A percentile compares a stretch with the other conserved stretches of the same genome.
Evolutionary conservation across 1,284 basidiomycete species (phyloP).

Genomic region (Polyporus tsugae): DNA sequence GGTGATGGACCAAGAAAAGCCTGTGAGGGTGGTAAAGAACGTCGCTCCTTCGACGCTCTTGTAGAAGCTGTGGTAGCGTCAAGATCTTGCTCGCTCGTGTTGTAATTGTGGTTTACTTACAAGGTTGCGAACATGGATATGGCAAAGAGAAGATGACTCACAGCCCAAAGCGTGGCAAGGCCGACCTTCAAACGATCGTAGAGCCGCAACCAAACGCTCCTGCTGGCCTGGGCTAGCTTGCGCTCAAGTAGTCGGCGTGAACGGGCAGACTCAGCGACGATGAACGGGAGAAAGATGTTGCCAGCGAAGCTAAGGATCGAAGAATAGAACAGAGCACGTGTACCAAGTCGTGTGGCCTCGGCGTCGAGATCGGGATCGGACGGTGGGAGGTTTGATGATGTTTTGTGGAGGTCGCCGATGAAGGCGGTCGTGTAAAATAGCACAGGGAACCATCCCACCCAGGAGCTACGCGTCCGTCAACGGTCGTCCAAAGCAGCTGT

Average conservation of each 20-base stretch:
- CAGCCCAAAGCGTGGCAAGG: conserved; percentile 77
- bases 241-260: conserved; percentile 39
- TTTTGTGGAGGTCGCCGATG: conserved; percentile 86
- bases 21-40: conserved; percentile 69
- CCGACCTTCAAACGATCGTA: conserved; percentile 56
- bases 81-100: background rate
- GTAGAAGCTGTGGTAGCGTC: conserved; percentile 58
- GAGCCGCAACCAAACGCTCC: conserved; percentile 37
- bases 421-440: conserved; percentile 91
- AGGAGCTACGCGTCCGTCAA: conserved; percentile 58
- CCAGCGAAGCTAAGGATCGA: conserved; percentile 74
- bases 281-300: conserved; percentile 78
- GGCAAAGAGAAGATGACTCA: conserved; percentile 76
- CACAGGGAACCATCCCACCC: conserved; percentile 90
- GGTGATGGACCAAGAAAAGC: conserved; percentile 82
- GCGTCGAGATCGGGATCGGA: conserved; percentile 43
- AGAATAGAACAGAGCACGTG: conserved; percentile 84
- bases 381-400: conserved; percentile 44
- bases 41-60: conserved; percentile 70
- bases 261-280: conserved; percentile 55
- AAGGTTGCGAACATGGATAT: conserved; percentile 78
- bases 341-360: conserved; percentile 77
- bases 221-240: conserved; percentile 29
- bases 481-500: conserved; percentile 20
- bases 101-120: conserved; percentile 52